Evolutionary conservation across 176 grass and related monocot genomes (phyloP).

Genomic region (Triticum timopheevii): DNA sequence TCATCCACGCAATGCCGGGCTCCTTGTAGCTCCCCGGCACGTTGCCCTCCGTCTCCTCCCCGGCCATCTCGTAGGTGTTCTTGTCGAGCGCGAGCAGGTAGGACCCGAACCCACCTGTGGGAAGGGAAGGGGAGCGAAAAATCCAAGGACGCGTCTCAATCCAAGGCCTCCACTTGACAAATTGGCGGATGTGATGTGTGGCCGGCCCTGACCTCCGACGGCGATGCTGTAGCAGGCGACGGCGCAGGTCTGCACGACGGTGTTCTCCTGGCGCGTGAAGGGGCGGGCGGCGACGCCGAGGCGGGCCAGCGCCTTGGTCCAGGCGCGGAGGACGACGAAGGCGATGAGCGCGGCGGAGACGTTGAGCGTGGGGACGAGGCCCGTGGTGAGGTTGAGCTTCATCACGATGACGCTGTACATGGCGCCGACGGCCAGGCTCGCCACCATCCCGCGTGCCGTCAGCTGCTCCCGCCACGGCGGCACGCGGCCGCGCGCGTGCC

Average conservation of each 20-base stretch:
- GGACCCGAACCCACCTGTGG: conserved; percentile 82
- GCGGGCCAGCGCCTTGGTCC: conserved; percentile 64
- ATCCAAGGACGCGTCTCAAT: not conserved
- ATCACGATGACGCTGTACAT: conserved; percentile 93
- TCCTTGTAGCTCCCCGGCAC: conserved; percentile 89
- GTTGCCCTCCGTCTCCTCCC: conserved; percentile 72
- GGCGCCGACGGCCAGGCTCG: conserved; percentile 67
- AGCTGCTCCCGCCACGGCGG: conserved; percentile 76
- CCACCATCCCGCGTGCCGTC: conserved; percentile 71
- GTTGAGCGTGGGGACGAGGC: conserved; percentile 90
- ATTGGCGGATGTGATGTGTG: not conserved
- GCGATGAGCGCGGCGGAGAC: conserved; percentile 91
- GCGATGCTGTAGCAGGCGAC: conserved; percentile 96
- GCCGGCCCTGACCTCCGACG: conserved; percentile 47
- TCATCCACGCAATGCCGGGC: conserved; percentile 91
- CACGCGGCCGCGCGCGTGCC: conserved; percentile 17
- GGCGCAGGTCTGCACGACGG: conserved; percentile 92
- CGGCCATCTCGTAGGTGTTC: conserved; percentile 80
- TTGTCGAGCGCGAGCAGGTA: conserved; percentile 83
- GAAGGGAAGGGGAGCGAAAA: not conserved
- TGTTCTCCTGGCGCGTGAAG: conserved; percentile 96
- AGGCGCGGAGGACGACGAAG: conserved; percentile 80
- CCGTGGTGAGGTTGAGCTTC: conserved; percentile 86
- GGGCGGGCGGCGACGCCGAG: conserved; percentile 50
- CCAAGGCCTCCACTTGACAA: not conserved